Evolutionary conservation across 2,329 filamentous ascomycete species (phyloP).

Genomic region (Scedosporium apiospermum): DNA sequence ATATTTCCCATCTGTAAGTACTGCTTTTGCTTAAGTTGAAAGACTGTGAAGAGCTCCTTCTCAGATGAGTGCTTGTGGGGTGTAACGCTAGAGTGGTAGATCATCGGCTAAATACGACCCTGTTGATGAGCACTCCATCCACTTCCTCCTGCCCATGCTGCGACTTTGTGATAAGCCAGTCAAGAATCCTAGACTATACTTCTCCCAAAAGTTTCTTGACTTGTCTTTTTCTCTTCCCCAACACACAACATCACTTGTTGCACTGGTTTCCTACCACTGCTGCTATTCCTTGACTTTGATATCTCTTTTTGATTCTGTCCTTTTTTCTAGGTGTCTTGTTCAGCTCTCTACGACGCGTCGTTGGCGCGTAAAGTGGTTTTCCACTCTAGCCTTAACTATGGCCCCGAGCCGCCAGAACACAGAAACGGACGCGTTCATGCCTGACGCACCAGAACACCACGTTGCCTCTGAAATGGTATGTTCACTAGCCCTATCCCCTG

Average conservation of each 20-base stretch:
- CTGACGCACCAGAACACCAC: conserved; percentile 42
- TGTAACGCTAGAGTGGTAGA: neutral
- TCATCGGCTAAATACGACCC: neutral
- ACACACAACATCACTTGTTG: neutral
- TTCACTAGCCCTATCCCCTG: conserved; percentile 5
- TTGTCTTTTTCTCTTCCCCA: neutral
- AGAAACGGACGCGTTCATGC: conserved; percentile 55
- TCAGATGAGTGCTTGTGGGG: too few relatives aligned
- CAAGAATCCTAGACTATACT: neutral
- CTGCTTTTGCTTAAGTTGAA: too few relatives aligned
- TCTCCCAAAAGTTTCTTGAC: neutral
- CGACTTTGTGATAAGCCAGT: neutral
- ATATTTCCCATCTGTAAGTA: too few relatives aligned
- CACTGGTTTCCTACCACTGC: neutral
- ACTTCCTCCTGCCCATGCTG: neutral
- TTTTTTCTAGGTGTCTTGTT: neutral
- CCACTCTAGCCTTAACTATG: conserved; percentile 30
- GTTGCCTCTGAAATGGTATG: conserved; percentile 41
- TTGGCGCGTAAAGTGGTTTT: conserved; percentile 45
- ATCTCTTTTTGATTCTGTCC: neutral
- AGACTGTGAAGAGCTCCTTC: too few relatives aligned
- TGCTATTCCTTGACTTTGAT: neutral
- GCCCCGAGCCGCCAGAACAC: conserved; percentile 43
- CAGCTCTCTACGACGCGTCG: conserved; percentile 32
- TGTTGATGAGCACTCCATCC: neutral